Conservation (phyloP, 805 yeast genomes). For the Hermanozyma aechmeae region DNA sequence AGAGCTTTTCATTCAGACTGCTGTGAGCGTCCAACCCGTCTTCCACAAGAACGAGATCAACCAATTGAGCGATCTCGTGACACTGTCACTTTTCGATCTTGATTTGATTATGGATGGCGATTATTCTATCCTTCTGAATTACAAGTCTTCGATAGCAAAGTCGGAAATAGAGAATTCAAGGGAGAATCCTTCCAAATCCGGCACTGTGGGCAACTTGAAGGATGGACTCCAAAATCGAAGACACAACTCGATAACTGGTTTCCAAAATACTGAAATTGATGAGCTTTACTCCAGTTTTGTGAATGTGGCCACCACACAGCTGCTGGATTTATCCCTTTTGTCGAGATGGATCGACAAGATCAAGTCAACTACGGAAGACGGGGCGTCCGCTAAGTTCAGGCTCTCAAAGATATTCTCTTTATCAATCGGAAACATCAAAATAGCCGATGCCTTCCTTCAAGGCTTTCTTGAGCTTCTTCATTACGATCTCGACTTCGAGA, state of each 20-base stretch:
- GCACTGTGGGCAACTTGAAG: constrained; percentile 1
- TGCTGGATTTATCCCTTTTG: constrained; percentile 26
- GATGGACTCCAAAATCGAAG: constrained; percentile 2
- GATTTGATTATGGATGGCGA: constrained; percentile 49
- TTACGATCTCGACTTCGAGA: constrained; percentile 47
- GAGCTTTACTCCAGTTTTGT: constrained; percentile 66
- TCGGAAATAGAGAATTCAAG: neutral
- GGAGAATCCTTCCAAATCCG: neutral
- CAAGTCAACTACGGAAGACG: constrained; percentile 6
- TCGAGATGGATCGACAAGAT: constrained; percentile 33
- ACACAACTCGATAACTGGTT: constrained; percentile 9
- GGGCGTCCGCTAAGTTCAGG: constrained; percentile 12
- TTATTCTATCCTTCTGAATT: constrained; percentile 20
- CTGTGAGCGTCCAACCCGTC: constrained; percentile 94
- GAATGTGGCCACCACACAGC: constrained; percentile 37
- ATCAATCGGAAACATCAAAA: constrained; percentile 53
- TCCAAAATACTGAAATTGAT: constrained; percentile 45
- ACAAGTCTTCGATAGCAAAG: neutral
- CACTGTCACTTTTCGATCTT: constrained; percentile 58
- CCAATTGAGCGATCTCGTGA: constrained; percentile 68
- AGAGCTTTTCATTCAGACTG: constrained; percentile 83
- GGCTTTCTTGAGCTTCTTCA: constrained; percentile 36
- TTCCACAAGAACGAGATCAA: constrained; percentile 86
- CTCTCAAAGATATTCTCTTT: constrained; percentile 67
- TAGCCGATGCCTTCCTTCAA: constrained; percentile 52